A percentile compares a stretch with the other conserved stretches of the same genome.
Conservation (phyloP, 2,329 filamentous ascomycete species). For the Calonectria montana region DNA sequence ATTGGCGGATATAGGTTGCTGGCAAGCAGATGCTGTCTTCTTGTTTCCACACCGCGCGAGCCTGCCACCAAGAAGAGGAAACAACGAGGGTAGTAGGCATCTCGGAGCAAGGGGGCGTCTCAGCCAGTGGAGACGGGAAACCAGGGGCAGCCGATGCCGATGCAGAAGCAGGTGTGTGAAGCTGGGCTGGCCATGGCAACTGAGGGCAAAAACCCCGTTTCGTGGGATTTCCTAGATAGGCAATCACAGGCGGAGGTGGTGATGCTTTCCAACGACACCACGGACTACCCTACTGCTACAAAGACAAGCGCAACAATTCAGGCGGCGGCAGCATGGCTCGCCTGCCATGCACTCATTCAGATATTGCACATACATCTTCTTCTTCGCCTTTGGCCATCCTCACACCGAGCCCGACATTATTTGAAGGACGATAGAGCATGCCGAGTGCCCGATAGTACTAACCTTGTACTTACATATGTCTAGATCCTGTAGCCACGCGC, state of each 20-base stretch:
- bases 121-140: background rate
- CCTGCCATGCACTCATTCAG: background rate
- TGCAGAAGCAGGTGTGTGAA: background rate
- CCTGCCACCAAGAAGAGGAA: background rate
- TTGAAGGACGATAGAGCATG: background rate
- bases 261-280: background rate
- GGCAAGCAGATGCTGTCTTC: background rate
- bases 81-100: background rate
- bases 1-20: background rate
- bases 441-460: background rate
- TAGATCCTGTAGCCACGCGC: background rate
- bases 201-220: background rate
- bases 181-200: background rate
- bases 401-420: background rate
- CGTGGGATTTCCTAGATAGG: background rate
- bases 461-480: constrained; percentile 3
- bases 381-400: background rate
- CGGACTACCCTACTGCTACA: background rate
- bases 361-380: background rate
- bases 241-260: background rate
- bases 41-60: background rate
- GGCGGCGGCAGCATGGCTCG: background rate
- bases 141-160: background rate
- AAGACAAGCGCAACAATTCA: background rate
- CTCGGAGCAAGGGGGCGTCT: background rate